Conservation (phyloP, 2,329 filamentous ascomycete genomes). For the Cercospora sojina region DNA sequence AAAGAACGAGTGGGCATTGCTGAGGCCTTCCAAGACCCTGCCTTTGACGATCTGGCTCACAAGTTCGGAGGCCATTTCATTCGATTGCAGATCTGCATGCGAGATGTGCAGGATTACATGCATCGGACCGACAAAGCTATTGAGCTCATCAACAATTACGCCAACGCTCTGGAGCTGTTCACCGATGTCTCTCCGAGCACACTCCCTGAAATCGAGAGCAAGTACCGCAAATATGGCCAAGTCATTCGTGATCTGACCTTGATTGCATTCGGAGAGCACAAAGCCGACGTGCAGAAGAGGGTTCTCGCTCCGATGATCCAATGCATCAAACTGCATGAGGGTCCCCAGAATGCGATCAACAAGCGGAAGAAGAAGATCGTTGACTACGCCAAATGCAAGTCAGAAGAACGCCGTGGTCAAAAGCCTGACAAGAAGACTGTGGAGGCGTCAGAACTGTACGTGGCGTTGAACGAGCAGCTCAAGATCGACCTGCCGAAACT, state of each 20-base stretch:
- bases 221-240: constrained; percentile 89
- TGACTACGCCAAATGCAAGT: constrained; percentile 80
- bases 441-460: constrained; percentile 84
- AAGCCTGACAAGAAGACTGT: constrained; percentile 82
- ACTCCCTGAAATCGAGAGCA: constrained; percentile 84
- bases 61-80: constrained; percentile 91
- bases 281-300: constrained; percentile 69
- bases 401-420: constrained; percentile 75
- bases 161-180: constrained; percentile 78
- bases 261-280: constrained; percentile 78
- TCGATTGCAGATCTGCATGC: constrained; percentile 84
- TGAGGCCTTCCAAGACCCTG: constrained; percentile 72
- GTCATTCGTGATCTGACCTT: constrained; percentile 83
- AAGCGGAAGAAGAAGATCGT: constrained; percentile 91
- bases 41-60: constrained; percentile 77
- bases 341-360: constrained; percentile 84
- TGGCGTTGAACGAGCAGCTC: constrained; percentile 85
- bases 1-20: constrained; percentile 67
- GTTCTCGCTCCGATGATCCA: constrained; percentile 82
- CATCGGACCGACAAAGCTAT: constrained; percentile 78
- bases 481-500: constrained; percentile 89
- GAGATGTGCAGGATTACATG: constrained; percentile 91
- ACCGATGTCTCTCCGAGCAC: constrained; percentile 68
- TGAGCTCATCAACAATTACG: constrained; percentile 74
- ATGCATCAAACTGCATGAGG: constrained; percentile 75